phyloP scores from a whole-genome alignment of 345 rosid species.

The Pseudoturritis turrita region DNA sequence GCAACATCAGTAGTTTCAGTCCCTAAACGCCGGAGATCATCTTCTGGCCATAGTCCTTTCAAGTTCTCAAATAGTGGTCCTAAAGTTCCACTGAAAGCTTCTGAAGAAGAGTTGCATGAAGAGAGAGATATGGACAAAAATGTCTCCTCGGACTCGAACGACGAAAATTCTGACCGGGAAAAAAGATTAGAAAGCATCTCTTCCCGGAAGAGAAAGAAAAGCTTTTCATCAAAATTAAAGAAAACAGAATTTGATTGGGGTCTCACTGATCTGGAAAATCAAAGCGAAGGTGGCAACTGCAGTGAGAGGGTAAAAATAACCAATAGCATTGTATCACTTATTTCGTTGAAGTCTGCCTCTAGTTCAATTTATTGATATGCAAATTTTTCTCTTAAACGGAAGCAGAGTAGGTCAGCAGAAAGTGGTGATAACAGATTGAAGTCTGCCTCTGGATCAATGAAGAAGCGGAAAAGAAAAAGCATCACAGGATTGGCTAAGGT shows the following conservation, averaged over 20 bases:
- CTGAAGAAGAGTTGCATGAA: slow-evolving; percentile 35
- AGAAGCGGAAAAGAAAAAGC: slow-evolving; percentile 77
- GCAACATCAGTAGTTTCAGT: slow-evolving; percentile 54
- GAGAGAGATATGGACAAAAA: slow-evolving; percentile 30
- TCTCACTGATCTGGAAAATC: slow-evolving; percentile 38
- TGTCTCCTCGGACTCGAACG: slow-evolving; percentile 32
- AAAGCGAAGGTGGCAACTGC: slow-evolving; percentile 42
- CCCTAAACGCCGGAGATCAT: slow-evolving; percentile 71
- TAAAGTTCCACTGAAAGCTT: slow-evolving; percentile 33
- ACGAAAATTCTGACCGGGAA: slow-evolving; percentile 28
- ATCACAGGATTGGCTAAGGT: slow-evolving; percentile 76
- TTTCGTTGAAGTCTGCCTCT: background rate
- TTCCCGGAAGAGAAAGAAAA: slow-evolving; percentile 40
- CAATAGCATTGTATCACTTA: background rate
- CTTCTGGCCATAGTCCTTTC: slow-evolving; percentile 48
- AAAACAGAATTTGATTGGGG: slow-evolving; percentile 43
- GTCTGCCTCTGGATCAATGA: slow-evolving; percentile 52
- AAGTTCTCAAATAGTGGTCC: slow-evolving; percentile 44
- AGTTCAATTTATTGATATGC: slow-evolving; percentile 1
- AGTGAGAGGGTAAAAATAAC: slow-evolving; percentile 52
- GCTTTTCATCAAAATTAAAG: slow-evolving; percentile 34
- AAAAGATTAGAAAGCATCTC: slow-evolving; percentile 34
- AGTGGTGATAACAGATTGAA: slow-evolving; percentile 37
- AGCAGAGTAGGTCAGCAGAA: slow-evolving; percentile 36
- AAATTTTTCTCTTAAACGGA: slow-evolving; percentile 24